Evolutionary conservation across 2,329 filamentous ascomycete genomes (phyloP).

Genomic region (Pseudocercospora vitis): DNA sequence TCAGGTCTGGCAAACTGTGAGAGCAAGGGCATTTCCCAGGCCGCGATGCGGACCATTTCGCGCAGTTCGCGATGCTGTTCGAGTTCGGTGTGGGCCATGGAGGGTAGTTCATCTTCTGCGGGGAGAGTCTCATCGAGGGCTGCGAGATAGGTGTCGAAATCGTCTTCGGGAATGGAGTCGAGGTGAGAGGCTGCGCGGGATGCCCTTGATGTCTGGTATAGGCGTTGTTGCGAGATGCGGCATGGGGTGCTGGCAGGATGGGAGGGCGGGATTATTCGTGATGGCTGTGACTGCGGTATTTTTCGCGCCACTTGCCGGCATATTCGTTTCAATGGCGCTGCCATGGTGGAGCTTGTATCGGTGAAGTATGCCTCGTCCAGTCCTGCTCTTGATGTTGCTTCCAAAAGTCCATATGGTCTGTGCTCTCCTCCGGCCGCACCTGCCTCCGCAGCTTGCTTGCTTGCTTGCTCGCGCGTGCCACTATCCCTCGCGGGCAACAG

Average conservation of each 20-base stretch:
- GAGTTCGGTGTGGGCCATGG: constrained; percentile 79
- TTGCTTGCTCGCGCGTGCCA: constrained; percentile 1
- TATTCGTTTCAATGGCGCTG: constrained; percentile 32
- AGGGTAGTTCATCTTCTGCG: constrained; percentile 81
- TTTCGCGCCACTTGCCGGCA: constrained; percentile 30
- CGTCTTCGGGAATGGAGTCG: constrained; percentile 14
- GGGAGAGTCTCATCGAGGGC: constrained; percentile 25
- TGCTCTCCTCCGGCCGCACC: constrained; percentile 17
- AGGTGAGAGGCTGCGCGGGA: constrained; percentile 7
- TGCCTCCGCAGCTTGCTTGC: constrained; percentile 8
- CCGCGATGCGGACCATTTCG: constrained; percentile 81
- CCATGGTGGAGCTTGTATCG: constrained; percentile 27
- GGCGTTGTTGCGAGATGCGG: constrained; percentile 16
- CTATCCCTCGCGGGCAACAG: constrained; percentile 2
- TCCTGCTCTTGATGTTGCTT: constrained; percentile 11
- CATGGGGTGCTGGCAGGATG: constrained; percentile 15
- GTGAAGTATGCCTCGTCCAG: constrained; percentile 11
- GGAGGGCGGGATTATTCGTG: constrained; percentile 2
- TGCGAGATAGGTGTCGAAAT: constrained; percentile 17
- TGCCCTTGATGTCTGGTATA: constrained; percentile 16
- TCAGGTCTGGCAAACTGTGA: constrained; percentile 77
- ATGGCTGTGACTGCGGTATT: constrained; percentile 18
- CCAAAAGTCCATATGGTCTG: constrained; percentile 19
- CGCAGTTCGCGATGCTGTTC: constrained; percentile 85
- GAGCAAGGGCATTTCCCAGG: constrained; percentile 94